Evolutionary conservation across 805 yeast species (phyloP).

Genomic region (Sugiyamaella lignohabitans): DNA sequence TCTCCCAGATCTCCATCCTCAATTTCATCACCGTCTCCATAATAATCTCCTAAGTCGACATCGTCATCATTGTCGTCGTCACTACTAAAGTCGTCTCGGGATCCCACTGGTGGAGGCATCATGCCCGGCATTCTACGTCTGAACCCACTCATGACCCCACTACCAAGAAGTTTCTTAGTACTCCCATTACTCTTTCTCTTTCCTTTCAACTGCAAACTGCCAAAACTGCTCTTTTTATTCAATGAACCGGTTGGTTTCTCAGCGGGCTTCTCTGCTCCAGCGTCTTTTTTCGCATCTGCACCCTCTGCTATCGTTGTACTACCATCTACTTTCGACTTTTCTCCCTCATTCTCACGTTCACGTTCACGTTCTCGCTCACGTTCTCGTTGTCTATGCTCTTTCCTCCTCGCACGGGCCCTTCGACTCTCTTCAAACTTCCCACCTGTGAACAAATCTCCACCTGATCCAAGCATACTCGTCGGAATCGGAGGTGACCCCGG

Average conservation of each 20-base stretch:
- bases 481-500: conserved; percentile 26
- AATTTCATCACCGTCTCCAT: conserved; percentile 6
- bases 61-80: conserved; percentile 1
- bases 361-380: background rate
- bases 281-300: no score
- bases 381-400: background rate
- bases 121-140: no score
- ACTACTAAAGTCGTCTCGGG: background rate
- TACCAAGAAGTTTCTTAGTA: no score
- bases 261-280: no score
- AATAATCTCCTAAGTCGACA: conserved; percentile 4
- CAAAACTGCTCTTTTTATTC: no score
- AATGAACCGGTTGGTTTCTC: no score
- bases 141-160: no score
- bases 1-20: conserved; percentile 17
- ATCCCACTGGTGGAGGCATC: no score
- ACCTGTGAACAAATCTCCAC: background rate
- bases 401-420: background rate
- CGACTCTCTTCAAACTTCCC: background rate
- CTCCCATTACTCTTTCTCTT: no score
- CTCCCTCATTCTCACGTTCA: no score
- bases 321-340: background rate
- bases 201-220: no score
- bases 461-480: conserved; percentile 4
- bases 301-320: no score